phyloP scores from a whole-genome alignment of 768 basidiomycete species.

The Podaxis sp. region DNA sequence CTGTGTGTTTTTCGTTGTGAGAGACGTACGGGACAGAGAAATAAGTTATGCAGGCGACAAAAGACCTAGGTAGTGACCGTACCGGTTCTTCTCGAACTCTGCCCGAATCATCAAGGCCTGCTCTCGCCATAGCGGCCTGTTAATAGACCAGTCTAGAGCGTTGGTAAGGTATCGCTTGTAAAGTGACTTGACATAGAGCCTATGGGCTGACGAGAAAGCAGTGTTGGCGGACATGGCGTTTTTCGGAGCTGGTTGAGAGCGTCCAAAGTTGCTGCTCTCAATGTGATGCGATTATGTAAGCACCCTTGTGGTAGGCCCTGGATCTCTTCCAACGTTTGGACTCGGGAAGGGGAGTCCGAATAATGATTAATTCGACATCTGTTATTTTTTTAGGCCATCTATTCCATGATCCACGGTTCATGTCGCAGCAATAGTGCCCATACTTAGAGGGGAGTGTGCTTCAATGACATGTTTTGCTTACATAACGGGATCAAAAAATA shows the following conservation, averaged over 20 bases:
- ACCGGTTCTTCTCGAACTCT: conserved; percentile 93
- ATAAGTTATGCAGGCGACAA: conserved; percentile 3
- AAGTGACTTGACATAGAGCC: conserved; percentile 85
- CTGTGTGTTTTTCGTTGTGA: conserved; percentile 33
- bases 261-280: not conserved
- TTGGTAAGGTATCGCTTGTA: conserved; percentile 88
- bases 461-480: conserved; percentile 20
- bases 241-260: conserved; percentile 15
- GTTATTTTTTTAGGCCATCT: not conserved
- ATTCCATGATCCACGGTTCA: not conserved
- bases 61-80: conserved; percentile 24
- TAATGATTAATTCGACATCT: not conserved
- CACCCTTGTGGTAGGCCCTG: not conserved
- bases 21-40: conserved; percentile 8
- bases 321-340: not conserved
- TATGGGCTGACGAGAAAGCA: conserved; percentile 69
- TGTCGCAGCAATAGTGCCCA: not conserved
- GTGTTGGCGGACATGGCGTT: conserved; percentile 50
- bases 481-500: conserved; percentile 19
- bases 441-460: not conserved
- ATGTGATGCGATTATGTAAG: conserved; percentile 5
- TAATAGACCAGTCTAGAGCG: conserved; percentile 85
- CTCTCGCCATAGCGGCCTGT: conserved; percentile 82
- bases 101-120: conserved; percentile 86
- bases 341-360: not conserved